phyloP scores from a whole-genome alignment of 192 early-diverging fungal species.

The Spinellus fusiger region DNA sequence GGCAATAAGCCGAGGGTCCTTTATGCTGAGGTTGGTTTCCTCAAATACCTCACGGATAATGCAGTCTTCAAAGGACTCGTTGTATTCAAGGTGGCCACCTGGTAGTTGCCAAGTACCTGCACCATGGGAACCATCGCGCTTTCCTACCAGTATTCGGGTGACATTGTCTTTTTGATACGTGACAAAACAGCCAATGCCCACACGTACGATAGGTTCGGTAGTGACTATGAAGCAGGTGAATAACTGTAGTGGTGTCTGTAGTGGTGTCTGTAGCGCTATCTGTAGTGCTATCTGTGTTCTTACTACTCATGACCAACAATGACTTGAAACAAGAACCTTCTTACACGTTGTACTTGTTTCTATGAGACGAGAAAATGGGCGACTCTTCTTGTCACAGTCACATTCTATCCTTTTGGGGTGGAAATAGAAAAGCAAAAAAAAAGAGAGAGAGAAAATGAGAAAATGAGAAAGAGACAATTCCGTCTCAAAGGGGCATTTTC shows the following conservation, averaged over 20 bases:
- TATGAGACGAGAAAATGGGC: too few relatives aligned
- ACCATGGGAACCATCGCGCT: conserved; percentile 50
- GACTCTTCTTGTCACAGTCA: too few relatives aligned
- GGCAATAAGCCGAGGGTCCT: conserved; percentile 31
- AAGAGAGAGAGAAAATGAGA: too few relatives aligned
- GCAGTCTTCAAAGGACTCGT: conserved; percentile 48
- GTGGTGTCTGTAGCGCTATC: too few relatives aligned
- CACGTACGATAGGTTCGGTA: conserved; percentile 16
- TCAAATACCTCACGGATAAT: conserved; percentile 40
- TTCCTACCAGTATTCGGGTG: conserved; percentile 38
- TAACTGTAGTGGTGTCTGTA: neutral
- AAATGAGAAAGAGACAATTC: too few relatives aligned
- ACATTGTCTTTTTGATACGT: conserved; percentile 3
- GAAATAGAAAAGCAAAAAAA: too few relatives aligned
- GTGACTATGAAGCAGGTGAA: neutral
- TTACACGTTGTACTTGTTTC: too few relatives aligned
- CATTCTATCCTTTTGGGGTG: too few relatives aligned
- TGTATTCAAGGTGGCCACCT: conserved; percentile 53
- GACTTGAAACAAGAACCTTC: too few relatives aligned
- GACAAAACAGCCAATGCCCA: conserved; percentile 46
- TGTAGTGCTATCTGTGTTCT: too few relatives aligned
- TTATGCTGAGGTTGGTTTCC: conserved; percentile 40
- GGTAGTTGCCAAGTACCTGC: conserved; percentile 47
- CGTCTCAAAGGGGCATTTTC: too few relatives aligned
- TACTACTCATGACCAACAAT: too few relatives aligned